Conservation (phyloP, 148 eudicot species). For the Rhododendron henanense region DNA sequence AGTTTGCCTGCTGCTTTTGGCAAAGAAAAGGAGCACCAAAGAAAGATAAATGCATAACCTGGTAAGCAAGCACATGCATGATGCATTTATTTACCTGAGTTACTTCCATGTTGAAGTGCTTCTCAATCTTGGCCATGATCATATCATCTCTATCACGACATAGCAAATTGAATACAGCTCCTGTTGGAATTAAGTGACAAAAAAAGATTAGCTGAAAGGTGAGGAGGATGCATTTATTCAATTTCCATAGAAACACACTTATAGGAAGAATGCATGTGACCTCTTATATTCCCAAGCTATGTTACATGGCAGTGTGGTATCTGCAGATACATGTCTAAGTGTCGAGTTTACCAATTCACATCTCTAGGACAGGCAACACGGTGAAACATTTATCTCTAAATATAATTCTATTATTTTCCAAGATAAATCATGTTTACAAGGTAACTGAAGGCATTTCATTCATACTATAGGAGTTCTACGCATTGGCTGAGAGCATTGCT, state of each 20-base stretch:
- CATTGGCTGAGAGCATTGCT: not conserved
- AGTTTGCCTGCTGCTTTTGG: not conserved
- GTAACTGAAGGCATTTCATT: not conserved
- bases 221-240: not conserved
- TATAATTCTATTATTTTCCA: not conserved
- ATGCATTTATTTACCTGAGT: slow-evolving; percentile 57
- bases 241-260: not conserved
- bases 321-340: not conserved
- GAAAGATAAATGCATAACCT: not conserved
- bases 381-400: not conserved
- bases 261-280: not conserved
- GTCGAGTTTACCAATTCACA: not conserved
- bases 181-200: slow-evolving; percentile 39
- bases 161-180: slow-evolving; percentile 81
- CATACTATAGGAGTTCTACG: not conserved
- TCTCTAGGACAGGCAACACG: not conserved
- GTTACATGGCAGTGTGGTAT: not conserved
- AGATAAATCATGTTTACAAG: not conserved
- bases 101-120: slow-evolving; percentile 48
- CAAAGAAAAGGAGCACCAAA: not conserved
- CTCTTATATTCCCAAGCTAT: not conserved
- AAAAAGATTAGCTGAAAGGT: not conserved
- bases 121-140: slow-evolving; percentile 72
- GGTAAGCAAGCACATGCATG: not conserved
- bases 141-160: slow-evolving; percentile 43